Conservation (phyloP, 2,329 filamentous ascomycete genomes). For the Cladosporium sp. region DNA sequence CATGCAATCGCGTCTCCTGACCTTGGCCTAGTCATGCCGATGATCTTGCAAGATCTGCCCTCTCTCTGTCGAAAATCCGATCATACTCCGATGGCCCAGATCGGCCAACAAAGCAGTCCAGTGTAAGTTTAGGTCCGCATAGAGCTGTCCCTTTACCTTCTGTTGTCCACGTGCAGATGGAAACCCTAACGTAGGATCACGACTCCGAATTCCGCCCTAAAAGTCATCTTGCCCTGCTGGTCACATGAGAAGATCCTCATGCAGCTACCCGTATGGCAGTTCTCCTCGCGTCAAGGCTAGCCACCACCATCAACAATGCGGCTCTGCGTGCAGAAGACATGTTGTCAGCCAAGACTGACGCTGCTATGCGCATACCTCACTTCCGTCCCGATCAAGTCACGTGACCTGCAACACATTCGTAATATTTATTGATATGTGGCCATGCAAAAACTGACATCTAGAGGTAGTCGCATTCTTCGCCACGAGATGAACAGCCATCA, state of each 20-base stretch:
- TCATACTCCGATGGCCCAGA: conserved; percentile 4
- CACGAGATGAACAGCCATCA: background rate
- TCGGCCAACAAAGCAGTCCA: background rate
- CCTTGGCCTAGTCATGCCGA: background rate
- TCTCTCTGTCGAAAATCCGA: background rate
- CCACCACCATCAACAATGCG: background rate
- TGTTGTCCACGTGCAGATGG: background rate
- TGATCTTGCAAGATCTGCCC: background rate
- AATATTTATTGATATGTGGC: background rate
- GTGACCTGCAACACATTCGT: background rate
- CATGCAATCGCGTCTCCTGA: background rate
- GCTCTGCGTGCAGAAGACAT: background rate
- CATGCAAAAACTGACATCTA: background rate
- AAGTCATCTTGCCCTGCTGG: background rate
- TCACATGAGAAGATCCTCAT: conserved; percentile 6
- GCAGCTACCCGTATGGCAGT: background rate
- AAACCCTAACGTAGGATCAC: background rate
- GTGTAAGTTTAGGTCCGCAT: conserved; percentile 1
- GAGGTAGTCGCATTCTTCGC: background rate
- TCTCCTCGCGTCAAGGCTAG: background rate
- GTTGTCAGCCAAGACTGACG: background rate
- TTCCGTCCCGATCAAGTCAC: background rate
- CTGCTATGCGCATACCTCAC: background rate
- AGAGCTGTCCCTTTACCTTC: background rate
- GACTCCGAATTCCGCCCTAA: background rate